Percentiles rank a stretch among this genome's conserved stretches.
These are phyloP conservation scores for Dalbergia cochinchinensis DNA, from an alignment of 306 rosid genomes.

Conservation along the genomic window DNA sequence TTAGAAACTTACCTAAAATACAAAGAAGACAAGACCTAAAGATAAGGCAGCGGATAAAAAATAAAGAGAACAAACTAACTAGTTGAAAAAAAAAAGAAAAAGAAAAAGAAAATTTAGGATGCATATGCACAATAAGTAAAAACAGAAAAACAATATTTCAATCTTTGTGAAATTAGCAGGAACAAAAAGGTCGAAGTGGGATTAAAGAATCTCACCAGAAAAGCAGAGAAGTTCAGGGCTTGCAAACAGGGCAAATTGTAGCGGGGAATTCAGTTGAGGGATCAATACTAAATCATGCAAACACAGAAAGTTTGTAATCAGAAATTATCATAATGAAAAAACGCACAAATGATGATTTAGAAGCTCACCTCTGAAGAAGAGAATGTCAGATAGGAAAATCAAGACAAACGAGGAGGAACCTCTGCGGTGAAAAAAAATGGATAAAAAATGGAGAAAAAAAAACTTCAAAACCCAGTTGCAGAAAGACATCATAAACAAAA, in stretches of 20 bases:
- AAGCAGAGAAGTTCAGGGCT: constrained; percentile 12
- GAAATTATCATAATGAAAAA: background rate
- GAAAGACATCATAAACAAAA: background rate
- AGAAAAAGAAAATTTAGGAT: background rate
- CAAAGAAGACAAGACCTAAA: background rate
- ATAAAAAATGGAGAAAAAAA: too few relatives aligned
- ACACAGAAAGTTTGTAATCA: background rate
- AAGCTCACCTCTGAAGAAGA: background rate
- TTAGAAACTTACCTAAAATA: background rate
- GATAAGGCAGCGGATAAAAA: background rate
- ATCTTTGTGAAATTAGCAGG: background rate
- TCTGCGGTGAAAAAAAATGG: constrained; percentile 28
- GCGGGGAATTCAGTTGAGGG: too few relatives aligned
- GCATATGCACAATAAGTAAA: background rate
- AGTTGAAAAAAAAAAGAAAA: constrained; percentile 1
- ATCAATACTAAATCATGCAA: constrained; percentile 4
- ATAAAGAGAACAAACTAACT: constrained; percentile 16
- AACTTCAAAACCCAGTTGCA: background rate
- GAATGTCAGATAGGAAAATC: background rate
- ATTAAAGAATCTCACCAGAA: constrained; percentile 7
- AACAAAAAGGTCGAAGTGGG: background rate
- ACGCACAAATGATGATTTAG: background rate
- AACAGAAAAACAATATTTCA: background rate
- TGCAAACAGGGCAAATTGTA: constrained; percentile 37
- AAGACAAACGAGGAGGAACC: constrained; percentile 2